These are phyloP conservation scores for Chrysoporthe deuterocubensis DNA, from an alignment of 2,329 filamentous ascomycete species.

Conservation along the genomic window DNA sequence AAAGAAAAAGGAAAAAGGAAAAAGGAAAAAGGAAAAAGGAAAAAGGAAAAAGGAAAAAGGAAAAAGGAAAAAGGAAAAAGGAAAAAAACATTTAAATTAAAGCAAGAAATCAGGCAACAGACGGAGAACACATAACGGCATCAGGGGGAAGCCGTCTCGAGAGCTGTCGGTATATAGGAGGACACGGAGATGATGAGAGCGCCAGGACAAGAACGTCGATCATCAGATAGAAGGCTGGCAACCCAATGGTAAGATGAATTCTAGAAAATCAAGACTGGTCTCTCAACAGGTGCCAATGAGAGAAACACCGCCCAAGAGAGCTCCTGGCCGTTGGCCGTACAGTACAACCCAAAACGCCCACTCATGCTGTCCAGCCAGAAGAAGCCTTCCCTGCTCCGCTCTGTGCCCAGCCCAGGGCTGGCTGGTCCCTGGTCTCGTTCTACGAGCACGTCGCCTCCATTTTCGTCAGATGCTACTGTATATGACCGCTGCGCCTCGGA, in stretches of 20 bases:
- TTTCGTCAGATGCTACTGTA: background rate
- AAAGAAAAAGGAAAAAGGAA: background rate
- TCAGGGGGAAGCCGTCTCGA: background rate
- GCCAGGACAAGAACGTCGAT: background rate
- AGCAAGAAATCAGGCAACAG: too few species aligned
- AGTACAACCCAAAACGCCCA: slow-evolving; percentile 24
- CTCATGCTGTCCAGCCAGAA: slow-evolving; percentile 14
- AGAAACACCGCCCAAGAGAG: background rate
- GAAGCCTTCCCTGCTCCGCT: background rate
- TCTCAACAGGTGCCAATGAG: too few species aligned
- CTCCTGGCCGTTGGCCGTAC: slow-evolving; percentile 7
- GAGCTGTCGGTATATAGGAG: background rate
- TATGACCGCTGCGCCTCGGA: background rate
- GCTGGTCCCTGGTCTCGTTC: background rate
- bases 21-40: background rate
- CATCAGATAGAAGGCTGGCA: background rate
- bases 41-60: background rate
- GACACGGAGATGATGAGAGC: background rate
- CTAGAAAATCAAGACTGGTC: background rate
- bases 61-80: background rate
- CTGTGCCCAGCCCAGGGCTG: background rate
- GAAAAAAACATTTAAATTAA: background rate
- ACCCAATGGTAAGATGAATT: background rate
- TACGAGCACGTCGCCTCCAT: background rate
- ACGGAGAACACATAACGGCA: too few species aligned